These are phyloP conservation scores for Colletotrichum tanaceti DNA, from an alignment of 2,329 filamentous ascomycete species.

Conservation along the genomic window DNA sequence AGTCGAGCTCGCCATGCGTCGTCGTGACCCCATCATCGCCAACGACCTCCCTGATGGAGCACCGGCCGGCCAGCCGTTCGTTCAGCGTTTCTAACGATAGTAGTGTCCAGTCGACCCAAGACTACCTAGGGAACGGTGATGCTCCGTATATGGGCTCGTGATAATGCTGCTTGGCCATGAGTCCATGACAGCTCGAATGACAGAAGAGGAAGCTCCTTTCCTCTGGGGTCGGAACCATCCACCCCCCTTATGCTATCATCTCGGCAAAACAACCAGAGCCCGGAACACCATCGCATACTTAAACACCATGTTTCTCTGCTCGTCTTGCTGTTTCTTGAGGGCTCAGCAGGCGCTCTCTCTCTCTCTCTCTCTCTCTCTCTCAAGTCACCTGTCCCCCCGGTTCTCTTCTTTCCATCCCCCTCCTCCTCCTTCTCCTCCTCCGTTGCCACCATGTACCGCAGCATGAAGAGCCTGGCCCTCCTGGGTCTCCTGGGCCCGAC, in stretches of 20 bases:
- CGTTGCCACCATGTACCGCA: constrained; percentile 25
- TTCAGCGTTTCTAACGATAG: neutral
- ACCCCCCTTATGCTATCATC: too few relatives aligned
- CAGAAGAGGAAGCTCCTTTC: constrained; percentile 30
- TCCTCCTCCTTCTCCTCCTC: too few relatives aligned
- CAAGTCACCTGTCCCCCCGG: constrained; percentile 18
- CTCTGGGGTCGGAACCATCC: neutral
- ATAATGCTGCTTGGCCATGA: neutral
- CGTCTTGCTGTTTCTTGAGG: neutral
- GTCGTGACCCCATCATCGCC: constrained; percentile 11
- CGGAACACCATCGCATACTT: constrained; percentile 13
- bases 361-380: too few relatives aligned
- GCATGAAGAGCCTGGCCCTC: constrained; percentile 50
- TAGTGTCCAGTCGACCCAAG: neutral
- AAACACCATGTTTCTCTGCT: neutral
- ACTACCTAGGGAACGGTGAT: neutral
- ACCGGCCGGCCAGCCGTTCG: neutral
- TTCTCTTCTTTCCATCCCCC: constrained; percentile 1
- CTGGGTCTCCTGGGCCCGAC: constrained; percentile 51
- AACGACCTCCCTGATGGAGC: constrained; percentile 20
- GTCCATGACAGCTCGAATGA: neutral
- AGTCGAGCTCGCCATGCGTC: constrained; percentile 13
- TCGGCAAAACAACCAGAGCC: neutral
- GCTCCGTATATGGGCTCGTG: neutral
- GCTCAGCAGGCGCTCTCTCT: constrained; percentile 32